Conservation (phyloP, 257 asterid genomes). For the Nicotiana undulata region DNA sequence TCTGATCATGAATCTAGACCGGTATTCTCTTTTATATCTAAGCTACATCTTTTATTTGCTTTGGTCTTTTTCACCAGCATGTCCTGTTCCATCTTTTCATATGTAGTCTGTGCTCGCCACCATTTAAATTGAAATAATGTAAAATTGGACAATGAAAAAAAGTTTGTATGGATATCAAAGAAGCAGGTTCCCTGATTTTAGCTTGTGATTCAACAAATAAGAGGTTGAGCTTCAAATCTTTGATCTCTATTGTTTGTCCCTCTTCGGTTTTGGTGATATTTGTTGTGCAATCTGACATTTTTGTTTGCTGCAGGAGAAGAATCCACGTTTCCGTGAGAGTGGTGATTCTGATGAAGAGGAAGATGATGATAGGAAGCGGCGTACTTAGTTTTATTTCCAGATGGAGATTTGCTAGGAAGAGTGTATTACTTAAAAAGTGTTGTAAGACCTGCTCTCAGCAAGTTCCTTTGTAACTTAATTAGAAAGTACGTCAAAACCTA, state of each 20-base stretch:
- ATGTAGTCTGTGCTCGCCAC: background rate
- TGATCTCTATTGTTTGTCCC: background rate
- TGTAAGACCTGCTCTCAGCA: background rate
- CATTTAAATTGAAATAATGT: background rate
- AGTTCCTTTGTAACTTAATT: background rate
- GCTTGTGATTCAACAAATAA: background rate
- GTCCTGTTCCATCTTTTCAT: background rate
- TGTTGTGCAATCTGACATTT: background rate
- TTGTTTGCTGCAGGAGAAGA: conserved; percentile 54
- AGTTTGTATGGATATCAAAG: background rate
- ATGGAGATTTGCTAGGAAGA: background rate
- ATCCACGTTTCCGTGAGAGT: conserved; percentile 84
- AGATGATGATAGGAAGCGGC: conserved; percentile 47
- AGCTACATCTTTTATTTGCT: background rate
- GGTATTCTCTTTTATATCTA: conserved; percentile 29
- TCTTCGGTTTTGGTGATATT: background rate
- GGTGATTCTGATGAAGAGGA: conserved; percentile 87
- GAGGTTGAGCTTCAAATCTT: background rate
- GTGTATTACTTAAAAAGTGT: background rate
- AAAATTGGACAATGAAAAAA: no score
- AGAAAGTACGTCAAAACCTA: background rate
- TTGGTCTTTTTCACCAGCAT: background rate
- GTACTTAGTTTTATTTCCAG: conserved; percentile 11
- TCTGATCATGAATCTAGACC: conserved; percentile 75
- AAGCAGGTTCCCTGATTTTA: background rate